Percentiles rank a stretch among this genome's conserved stretches.
These are phyloP conservation scores for Gastrolobium bilobum DNA, from an alignment of 306 rosid species.

Conservation along the genomic window DNA sequence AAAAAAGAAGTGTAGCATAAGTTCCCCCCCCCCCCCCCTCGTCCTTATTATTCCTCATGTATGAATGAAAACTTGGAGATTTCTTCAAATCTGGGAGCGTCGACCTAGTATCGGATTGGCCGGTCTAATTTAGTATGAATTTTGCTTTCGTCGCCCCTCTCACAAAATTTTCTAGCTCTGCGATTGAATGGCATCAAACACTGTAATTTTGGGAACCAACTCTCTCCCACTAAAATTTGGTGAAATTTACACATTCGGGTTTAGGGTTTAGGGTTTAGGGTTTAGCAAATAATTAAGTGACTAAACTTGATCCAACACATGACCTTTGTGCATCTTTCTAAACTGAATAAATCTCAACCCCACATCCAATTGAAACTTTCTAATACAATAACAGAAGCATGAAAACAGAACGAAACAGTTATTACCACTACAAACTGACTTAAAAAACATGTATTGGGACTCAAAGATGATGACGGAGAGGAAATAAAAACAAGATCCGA, in stretches of 20 bases:
- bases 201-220: neutral
- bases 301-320: neutral
- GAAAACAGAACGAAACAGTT: constrained; percentile 12
- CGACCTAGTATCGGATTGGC: too few relatives aligned
- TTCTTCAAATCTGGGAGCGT: too few relatives aligned
- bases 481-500: neutral
- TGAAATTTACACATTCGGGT: constrained; percentile 8
- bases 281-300: neutral
- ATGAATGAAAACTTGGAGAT: too few relatives aligned
- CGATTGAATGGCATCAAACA: too few relatives aligned
- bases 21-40: too few relatives aligned
- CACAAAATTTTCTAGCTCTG: too few relatives aligned
- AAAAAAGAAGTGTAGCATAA: too few relatives aligned
- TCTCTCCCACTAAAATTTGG: neutral
- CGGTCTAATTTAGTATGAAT: too few relatives aligned
- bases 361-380: neutral
- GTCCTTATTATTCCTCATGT: too few relatives aligned
- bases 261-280: too few relatives aligned
- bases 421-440: constrained; percentile 2
- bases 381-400: neutral
- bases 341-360: constrained; percentile 1
- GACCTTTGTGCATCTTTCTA: neutral
- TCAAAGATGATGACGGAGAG: neutral
- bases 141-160: too few relatives aligned
- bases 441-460: neutral